Evolutionary conservation across 1,139 yeast genomes (phyloP), one percentile per base, ranked within the genome.

Genomic region (Debaryomycetaceae sp.): DNA sequence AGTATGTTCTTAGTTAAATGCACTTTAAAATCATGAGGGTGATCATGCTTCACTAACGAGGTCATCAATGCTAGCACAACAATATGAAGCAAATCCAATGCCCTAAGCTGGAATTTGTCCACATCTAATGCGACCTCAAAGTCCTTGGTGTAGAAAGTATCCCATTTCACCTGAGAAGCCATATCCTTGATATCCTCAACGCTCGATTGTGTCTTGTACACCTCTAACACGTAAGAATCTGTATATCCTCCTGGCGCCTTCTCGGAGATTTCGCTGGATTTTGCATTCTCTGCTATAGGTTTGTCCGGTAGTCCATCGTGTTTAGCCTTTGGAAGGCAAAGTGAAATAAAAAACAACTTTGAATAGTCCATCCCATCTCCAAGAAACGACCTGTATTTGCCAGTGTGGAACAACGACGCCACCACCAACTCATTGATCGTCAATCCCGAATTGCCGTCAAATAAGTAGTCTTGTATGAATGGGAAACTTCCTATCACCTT

Each of bases 61-160:
- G 74, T 44, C 1, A 67, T 46, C 24, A 79, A 56, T 16, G 73
- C 46, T 44, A 80, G 67, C 0, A 81, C 65, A 5, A 80, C 33
- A 1, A 80, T 36, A 6, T 59, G 61, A 7, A 61, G 56, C 31
- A 79, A 43, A 5, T 59, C 63, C 0, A 50, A 41, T 0, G 73
- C 74, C 1, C 65, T 52, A 1, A 81, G 44, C 2, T 46, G 43
- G 37, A 73, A 46, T 1, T 54, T 46, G 1, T 60, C 55, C 0
- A 70, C 37, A 18, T 74, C 72, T 6, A 64, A 46, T 5, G 45
- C 52, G 42, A 65, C 70, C 38, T 50, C 56, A 6, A 43, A 39
- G 29, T 46, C 45, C 2, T 63, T 41, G 4, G 43, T 36, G 2
- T 43, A 40, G 33, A 62, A 49, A 2, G 57, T 40, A 13, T 43